These are phyloP conservation scores for Pichia exigua DNA, from an alignment of 805 yeast genomes.

Conservation along the genomic window DNA sequence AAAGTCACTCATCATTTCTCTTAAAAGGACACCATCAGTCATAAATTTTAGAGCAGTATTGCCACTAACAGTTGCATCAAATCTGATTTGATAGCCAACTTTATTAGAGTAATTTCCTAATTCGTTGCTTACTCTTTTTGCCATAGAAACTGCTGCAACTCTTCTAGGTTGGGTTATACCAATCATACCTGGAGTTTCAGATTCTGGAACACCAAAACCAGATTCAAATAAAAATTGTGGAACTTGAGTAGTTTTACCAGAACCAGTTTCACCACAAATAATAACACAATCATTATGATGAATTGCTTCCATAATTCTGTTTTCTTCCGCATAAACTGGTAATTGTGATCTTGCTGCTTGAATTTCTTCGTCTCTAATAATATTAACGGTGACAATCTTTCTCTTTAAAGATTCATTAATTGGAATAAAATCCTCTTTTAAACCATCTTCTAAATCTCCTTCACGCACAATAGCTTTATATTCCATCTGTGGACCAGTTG, in stretches of 20 bases:
- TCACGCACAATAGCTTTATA: constrained; percentile 51
- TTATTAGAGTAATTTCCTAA: constrained; percentile 60
- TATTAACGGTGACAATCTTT: constrained; percentile 59
- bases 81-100: constrained; percentile 79
- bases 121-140: constrained; percentile 69
- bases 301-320: constrained; percentile 89
- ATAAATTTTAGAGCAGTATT: constrained; percentile 76
- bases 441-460: constrained; percentile 67
- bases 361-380: constrained; percentile 56
- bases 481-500: constrained; percentile 41
- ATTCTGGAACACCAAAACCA: constrained; percentile 64
- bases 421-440: constrained; percentile 53
- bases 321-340: constrained; percentile 90
- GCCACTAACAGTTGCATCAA: constrained; percentile 57
- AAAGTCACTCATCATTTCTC: constrained; percentile 91
- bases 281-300: constrained; percentile 86
- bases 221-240: constrained; percentile 94
- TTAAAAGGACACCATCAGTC: constrained; percentile 89
- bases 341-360: constrained; percentile 61
- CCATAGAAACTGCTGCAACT: constrained; percentile 91
- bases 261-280: constrained; percentile 96
- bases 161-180: constrained; percentile 95
- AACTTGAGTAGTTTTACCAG: constrained; percentile 97
- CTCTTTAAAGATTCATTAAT: constrained; percentile 46
- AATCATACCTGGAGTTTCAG: constrained; percentile 82